phyloP scores from a whole-genome alignment of 2,329 filamentous ascomycete genomes.

The Stemphylium beticola region DNA sequence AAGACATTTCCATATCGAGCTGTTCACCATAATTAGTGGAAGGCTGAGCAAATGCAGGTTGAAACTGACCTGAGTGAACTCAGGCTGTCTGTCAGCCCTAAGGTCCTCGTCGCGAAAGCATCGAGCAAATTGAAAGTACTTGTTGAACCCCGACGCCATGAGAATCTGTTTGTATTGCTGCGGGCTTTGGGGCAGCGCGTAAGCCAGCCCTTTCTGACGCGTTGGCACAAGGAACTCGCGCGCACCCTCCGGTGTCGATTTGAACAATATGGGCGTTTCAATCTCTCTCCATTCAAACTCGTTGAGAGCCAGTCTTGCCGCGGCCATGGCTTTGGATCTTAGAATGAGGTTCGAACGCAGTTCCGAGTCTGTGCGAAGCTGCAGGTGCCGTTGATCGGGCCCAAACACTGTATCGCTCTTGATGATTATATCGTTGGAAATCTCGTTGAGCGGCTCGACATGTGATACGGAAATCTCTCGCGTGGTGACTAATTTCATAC shows the following conservation, averaged over 20 bases:
- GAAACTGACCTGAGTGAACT: conserved; percentile 81
- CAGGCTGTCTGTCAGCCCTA: conserved; percentile 89
- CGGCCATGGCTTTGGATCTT: conserved; percentile 65
- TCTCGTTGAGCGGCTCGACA: conserved; percentile 73
- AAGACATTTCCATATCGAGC: conserved; percentile 94
- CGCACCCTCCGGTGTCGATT: conserved; percentile 94
- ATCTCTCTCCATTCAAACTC: conserved; percentile 72
- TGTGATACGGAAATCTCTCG: conserved; percentile 68
- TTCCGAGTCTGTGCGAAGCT: conserved; percentile 75
- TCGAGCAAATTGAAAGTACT: conserved; percentile 90
- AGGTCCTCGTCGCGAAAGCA: conserved; percentile 97
- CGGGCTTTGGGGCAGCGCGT: conserved; percentile 92
- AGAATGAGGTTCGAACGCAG: conserved; percentile 73
- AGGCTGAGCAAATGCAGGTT: background rate
- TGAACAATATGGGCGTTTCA: conserved; percentile 94
- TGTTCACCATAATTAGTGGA: conserved; percentile 44
- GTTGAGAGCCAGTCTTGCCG: conserved; percentile 62
- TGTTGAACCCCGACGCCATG: conserved; percentile 84
- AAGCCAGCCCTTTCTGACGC: conserved; percentile 74
- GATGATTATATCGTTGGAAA: conserved; percentile 78
- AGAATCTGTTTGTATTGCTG: conserved; percentile 99
- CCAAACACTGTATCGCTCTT: conserved; percentile 76
- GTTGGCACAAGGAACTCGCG: conserved; percentile 94
- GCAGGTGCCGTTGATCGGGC: conserved; percentile 77
- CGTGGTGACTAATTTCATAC: conserved; percentile 42